Conservation (phyloP, 2,329 filamentous ascomycete species). For the Aureobasidium sp. region DNA sequence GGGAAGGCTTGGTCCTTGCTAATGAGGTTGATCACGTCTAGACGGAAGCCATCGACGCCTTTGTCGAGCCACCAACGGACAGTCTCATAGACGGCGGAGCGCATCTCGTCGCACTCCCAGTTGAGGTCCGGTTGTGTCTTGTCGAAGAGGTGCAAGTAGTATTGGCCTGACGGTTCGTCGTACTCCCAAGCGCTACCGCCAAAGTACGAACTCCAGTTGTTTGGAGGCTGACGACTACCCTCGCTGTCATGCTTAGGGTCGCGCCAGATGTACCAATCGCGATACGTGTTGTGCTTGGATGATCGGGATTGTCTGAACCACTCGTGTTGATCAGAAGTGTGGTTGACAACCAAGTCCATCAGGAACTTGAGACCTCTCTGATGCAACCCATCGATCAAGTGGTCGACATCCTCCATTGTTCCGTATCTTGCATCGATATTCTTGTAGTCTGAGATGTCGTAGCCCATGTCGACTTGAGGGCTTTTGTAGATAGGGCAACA, state of each 20-base stretch:
- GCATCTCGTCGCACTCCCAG: conserved; percentile 62
- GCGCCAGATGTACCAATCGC: conserved; percentile 60
- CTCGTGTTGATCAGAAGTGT: conserved; percentile 56
- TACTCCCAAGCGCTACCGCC: conserved; percentile 52
- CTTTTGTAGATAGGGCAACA: conserved; percentile 54
- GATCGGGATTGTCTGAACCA: conserved; percentile 63
- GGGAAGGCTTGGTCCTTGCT: conserved; percentile 13
- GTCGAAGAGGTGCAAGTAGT: conserved; percentile 67
- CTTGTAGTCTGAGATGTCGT: conserved; percentile 59
- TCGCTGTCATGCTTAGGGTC: conserved; percentile 31
- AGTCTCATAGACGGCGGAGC: conserved; percentile 58
- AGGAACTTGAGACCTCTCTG: conserved; percentile 58
- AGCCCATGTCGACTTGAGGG: conserved; percentile 59
- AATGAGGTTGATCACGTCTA: conserved; percentile 13
- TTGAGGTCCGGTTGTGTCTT: conserved; percentile 66
- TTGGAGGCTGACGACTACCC: conserved; percentile 57
- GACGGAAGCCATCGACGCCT: conserved; percentile 44
- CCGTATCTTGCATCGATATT: conserved; percentile 55
- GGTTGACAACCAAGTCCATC: conserved; percentile 66
- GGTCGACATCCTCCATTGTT: conserved; percentile 54
- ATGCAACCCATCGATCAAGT: conserved; percentile 49
- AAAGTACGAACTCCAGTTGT: conserved; percentile 62
- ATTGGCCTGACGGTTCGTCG: conserved; percentile 60
- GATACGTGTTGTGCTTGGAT: conserved; percentile 52
- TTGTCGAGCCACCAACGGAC: conserved; percentile 61